phyloP scores from a whole-genome alignment of 768 basidiomycete species.

The Suillus paluster region DNA sequence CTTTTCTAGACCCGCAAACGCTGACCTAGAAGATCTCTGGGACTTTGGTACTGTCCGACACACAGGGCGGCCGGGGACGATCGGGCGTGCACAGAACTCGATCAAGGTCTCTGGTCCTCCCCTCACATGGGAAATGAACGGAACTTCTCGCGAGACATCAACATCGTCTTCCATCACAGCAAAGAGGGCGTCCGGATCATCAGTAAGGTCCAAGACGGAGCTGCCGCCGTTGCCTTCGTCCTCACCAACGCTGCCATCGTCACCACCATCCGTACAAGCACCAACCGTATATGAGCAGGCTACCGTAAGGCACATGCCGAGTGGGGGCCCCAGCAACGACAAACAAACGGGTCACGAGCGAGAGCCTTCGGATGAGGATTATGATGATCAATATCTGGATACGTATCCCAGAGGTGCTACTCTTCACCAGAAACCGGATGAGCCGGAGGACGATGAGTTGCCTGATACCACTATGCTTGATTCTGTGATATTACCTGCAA shows the following conservation, averaged over 20 bases:
- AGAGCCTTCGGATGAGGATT: constrained; percentile 66
- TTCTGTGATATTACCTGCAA: constrained; percentile 93
- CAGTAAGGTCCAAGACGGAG: constrained; percentile 55
- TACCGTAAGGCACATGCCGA: constrained; percentile 66
- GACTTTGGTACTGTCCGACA: constrained; percentile 97
- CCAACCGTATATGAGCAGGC: constrained; percentile 58
- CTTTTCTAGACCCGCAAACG: constrained; percentile 50
- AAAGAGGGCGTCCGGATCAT: constrained; percentile 43
- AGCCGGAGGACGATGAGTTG: constrained; percentile 54
- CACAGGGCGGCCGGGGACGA: constrained; percentile 58
- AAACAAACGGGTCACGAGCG: constrained; percentile 41
- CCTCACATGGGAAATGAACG: constrained; percentile 82
- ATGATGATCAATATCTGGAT: constrained; percentile 59
- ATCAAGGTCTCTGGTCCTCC: constrained; percentile 67
- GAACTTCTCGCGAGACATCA: constrained; percentile 44
- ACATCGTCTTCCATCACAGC: constrained; percentile 42
- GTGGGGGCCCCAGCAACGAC: constrained; percentile 27
- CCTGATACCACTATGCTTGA: constrained; percentile 94
- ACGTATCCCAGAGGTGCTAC: constrained; percentile 50
- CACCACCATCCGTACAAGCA: constrained; percentile 37
- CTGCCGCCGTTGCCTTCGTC: constrained; percentile 60
- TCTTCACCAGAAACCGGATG: constrained; percentile 36
- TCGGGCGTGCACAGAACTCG: constrained; percentile 65
- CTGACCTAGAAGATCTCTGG: constrained; percentile 87
- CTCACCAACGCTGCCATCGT: constrained; percentile 56